Conservation (phyloP, 257 asterid genomes). For the Leptodermis oblonga region DNA sequence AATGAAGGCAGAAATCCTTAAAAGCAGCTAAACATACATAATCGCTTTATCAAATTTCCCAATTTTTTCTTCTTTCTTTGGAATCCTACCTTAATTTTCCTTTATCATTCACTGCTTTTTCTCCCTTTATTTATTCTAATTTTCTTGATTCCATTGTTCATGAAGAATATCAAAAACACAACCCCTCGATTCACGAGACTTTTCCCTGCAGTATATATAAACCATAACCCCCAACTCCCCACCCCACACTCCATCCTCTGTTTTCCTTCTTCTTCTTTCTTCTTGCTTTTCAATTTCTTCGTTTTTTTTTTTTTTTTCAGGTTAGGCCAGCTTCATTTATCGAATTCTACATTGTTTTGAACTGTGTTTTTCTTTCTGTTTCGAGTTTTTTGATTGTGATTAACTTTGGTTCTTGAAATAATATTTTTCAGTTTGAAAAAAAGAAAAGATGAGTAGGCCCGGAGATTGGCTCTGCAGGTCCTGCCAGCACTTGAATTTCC, state of each 20-base stretch:
- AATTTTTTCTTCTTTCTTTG: conserved; percentile 40
- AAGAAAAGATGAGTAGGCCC: conserved; percentile 73
- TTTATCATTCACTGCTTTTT: conserved; percentile 19
- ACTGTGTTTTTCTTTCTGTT: conserved; percentile 1
- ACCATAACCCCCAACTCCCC: conserved; percentile 33
- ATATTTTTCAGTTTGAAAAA: no score
- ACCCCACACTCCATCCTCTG: conserved; percentile 32
- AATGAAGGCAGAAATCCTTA: no score
- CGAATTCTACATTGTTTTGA: background rate
- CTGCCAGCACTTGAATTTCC: conserved; percentile 94
- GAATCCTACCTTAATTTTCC: conserved; percentile 29
- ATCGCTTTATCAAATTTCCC: conserved; percentile 65
- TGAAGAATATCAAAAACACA: conserved; percentile 34
- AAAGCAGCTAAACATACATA: conserved; percentile 47
- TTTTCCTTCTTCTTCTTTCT: no score
- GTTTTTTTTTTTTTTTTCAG: background rate
- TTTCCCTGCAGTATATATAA: conserved; percentile 52
- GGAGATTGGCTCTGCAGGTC: conserved; percentile 99
- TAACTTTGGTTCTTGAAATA: no score
- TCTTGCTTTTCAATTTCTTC: no score
- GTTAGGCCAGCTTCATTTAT: background rate
- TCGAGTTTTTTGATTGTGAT: no score
- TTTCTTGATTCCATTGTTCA: conserved; percentile 38
- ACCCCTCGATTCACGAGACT: conserved; percentile 46
- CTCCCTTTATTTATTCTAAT: conserved; percentile 23